A percentile compares a stretch with the other conserved stretches of the same genome.
Conservation (phyloP, 1,284 basidiomycete genomes). For the Laetiporus sulphureus region DNA sequence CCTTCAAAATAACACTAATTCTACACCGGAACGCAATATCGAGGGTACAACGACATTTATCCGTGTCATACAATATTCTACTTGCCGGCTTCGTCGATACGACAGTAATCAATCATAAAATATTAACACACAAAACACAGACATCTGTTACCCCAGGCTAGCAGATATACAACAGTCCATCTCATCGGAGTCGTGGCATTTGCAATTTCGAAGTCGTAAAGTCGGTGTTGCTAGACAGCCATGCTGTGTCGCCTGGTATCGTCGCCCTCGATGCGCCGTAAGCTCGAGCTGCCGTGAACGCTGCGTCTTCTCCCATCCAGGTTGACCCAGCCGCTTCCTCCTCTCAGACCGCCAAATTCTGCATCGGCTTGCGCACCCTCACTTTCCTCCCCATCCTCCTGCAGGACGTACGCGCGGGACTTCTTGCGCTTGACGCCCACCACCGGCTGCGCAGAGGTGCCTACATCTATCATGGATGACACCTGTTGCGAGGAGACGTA, state of each 20-base stretch:
- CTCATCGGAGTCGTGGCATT: constrained; percentile 1
- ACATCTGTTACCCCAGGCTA: background rate
- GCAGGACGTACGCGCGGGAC: constrained; percentile 37
- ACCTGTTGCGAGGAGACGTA: constrained; percentile 13
- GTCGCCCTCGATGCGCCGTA: constrained; percentile 26
- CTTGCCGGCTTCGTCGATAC: background rate
- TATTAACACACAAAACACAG: constrained; percentile 2
- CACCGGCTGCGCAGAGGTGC: constrained; percentile 11
- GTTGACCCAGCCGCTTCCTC: constrained; percentile 39
- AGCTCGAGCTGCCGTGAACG: constrained; percentile 18
- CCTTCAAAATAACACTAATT: constrained; percentile 2
- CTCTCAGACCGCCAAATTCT: constrained; percentile 39
- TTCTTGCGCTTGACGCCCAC: constrained; percentile 42
- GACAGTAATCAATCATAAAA: constrained; percentile 2
- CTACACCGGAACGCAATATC: background rate
- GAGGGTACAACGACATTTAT: constrained; percentile 5
- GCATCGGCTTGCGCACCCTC: constrained; percentile 62
- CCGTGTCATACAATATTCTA: constrained; percentile 8
- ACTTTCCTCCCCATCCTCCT: constrained; percentile 49
- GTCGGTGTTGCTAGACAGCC: constrained; percentile 28
- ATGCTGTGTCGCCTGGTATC: constrained; percentile 33
- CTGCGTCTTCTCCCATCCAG: constrained; percentile 50
- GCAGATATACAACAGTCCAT: constrained; percentile 1
- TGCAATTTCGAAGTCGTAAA: background rate
- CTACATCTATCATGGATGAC: constrained; percentile 10